Percentiles rank a stretch among this genome's conserved stretches.
phyloP scores from a whole-genome alignment of 2,329 filamentous ascomycete species.

The Fusarium piperis region DNA sequence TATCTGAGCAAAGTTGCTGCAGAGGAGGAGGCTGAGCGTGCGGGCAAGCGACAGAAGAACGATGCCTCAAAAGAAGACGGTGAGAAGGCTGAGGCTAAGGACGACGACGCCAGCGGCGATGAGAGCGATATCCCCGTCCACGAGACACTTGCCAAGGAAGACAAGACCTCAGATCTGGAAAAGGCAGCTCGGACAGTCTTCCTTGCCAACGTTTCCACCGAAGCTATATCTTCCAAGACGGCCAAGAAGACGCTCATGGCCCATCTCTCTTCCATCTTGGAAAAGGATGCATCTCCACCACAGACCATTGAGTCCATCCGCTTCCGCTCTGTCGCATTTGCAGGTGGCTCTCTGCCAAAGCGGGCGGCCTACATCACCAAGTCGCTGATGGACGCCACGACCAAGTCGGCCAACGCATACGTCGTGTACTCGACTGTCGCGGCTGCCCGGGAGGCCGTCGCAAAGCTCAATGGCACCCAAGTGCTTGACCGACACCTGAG shows the following conservation, averaged over 20 bases:
- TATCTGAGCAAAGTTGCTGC: slow-evolving; percentile 74
- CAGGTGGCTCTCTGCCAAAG: slow-evolving; percentile 81
- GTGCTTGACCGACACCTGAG: slow-evolving; percentile 89
- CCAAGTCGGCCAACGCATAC: slow-evolving; percentile 94
- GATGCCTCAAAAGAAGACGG: slow-evolving; percentile 42
- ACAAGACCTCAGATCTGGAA: slow-evolving; percentile 73
- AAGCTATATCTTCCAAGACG: slow-evolving; percentile 83
- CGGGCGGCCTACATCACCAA: slow-evolving; percentile 94
- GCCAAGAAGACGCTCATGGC: slow-evolving; percentile 80
- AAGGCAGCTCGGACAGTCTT: slow-evolving; percentile 93
- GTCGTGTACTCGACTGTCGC: slow-evolving; percentile 82
- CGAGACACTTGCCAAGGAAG: slow-evolving; percentile 64
- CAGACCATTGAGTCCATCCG: slow-evolving; percentile 90
- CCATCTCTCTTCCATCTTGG: slow-evolving; percentile 82
- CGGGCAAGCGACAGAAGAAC: slow-evolving; percentile 64
- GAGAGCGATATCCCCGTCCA: slow-evolving; percentile 61
- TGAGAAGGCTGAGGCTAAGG: slow-evolving; percentile 50
- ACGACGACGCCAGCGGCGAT: slow-evolving; percentile 57
- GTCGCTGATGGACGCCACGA: slow-evolving; percentile 89
- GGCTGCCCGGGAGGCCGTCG: slow-evolving; percentile 79
- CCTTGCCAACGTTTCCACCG: slow-evolving; percentile 86
- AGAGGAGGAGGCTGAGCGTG: slow-evolving; percentile 66
- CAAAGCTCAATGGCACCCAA: slow-evolving; percentile 82
- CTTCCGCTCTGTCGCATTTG: slow-evolving; percentile 92
- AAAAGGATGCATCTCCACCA: slow-evolving; percentile 58